Evolutionary conservation across 2,329 filamentous ascomycete species (phyloP), one percentile per base, ranked within the genome.

Genomic region (Fusarium odoratissimum): DNA sequence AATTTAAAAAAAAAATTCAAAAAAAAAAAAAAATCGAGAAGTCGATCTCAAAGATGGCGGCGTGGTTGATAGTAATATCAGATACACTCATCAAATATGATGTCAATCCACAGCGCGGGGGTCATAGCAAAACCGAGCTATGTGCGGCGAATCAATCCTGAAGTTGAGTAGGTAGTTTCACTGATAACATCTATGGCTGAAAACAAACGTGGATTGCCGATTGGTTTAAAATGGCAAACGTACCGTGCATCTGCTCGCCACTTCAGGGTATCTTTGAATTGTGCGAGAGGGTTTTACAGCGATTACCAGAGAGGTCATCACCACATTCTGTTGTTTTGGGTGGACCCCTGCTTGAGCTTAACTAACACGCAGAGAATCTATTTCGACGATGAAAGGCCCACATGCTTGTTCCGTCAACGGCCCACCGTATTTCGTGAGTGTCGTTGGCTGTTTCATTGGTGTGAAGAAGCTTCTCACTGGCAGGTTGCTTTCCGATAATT

Each of bases 31-130:
- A 38, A 23, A 13, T 28, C 44, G 28, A 38, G 21, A 33, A 30
- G 23, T 8, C 14, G 45, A 41, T 17, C 12, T n/a, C 25, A 35
- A n/a, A 44, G 31, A 35, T 38, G 33, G 33, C 40, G 11, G n/a
- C 33, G 44, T 38, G 13, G 28, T 54, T 59, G 35, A 55, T 45
- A 40, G n/a, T 28, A 41, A 33, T 54, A 42, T 67, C 49, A 57
- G 21, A 45, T 30, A 40, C 30, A 44, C 62, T 33, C 48, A 67
- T 57, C 19, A 41, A 65, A 59, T 49, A 73, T 73, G 71, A 73
- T 73, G 71, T 69, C 71, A 73, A 68, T 69, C 40, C 56, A 55
- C 42, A 52, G 44, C 64, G 64, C 42, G 66, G 70, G 69, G 51
- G 44, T 42, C 41, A 48, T 52, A 30, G 38, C 51, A 52, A 57